Base-by-base conservation (phyloP, 345 rosid genomes). In the Boechera stricta region DNA sequence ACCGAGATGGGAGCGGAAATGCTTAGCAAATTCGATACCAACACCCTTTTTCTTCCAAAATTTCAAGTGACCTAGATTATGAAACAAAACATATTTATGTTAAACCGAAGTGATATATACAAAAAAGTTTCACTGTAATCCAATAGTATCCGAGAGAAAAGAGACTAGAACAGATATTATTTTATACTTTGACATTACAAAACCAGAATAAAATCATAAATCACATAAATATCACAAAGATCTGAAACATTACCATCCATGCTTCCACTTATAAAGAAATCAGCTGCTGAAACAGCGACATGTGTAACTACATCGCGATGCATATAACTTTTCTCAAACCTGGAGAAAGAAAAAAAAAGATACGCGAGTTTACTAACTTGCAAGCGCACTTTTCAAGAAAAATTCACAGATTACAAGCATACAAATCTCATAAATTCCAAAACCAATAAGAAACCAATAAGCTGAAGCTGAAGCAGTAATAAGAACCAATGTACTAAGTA, bases 251-350 rank as follows among this genome's bases (percentile, higher is more conserved):
- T 84, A 94, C 97, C 98, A 80, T 95, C 99, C 67, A 81, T 59
- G 79, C 98, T 95, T 72, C 98, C 99, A 24, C 94, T 92, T 5
- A 95, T 88, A 61, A 92, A 95, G 84, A 91, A 95, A 51, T 92
- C 99, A 16, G 99, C 96, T 5, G 89, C 81, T 7, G 99, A 92
- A 28, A 92, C 96, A 45, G 98, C 97, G 53, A 92, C 97, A 82
- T 92, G 98, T 1, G 96, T 90, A 66, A 92, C 96, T 64, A 88
- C 90, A 82, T 95, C 99, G n/a, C 99, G 84, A 72, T 92, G 99
- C 98, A 92, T 91, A 79, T 95, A 95, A 82, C 96, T 95, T 72
- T 91, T 95, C 84, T 95, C 99, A 68, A 89, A 94, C 98, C 98
- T 94, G 83, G 1, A 62, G 54, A 51, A 63, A 39, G 2, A 38